phyloP scores from a whole-genome alignment of 192 early-diverging fungal genomes.

The Rhizophagus clarus region DNA sequence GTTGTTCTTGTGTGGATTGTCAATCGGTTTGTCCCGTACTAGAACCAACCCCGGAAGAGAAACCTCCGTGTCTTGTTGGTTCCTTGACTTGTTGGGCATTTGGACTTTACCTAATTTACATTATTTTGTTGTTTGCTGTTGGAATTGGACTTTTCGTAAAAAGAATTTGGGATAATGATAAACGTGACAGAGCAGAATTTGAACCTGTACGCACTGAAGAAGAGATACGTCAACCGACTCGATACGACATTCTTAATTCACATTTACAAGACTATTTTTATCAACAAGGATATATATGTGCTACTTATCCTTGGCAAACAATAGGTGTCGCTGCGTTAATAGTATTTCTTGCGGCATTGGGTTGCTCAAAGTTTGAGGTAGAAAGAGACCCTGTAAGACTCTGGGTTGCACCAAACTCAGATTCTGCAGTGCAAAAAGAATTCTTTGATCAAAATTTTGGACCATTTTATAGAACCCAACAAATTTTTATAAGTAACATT shows the following conservation, averaged over 20 bases:
- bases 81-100: constrained; percentile 57
- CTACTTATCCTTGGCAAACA: constrained; percentile 54
- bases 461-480: constrained; percentile 69
- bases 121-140: constrained; percentile 33
- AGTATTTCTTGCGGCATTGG: constrained; percentile 55
- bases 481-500: constrained; percentile 55
- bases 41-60: constrained; percentile 49
- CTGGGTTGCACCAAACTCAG: constrained; percentile 62
- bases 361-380: constrained; percentile 56
- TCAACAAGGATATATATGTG: constrained; percentile 58
- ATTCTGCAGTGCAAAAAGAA: constrained; percentile 54
- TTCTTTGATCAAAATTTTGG: constrained; percentile 64
- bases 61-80: constrained; percentile 47
- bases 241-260: constrained; percentile 54
- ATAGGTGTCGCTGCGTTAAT: constrained; percentile 44
- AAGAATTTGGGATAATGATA: constrained; percentile 33
- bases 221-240: constrained; percentile 40
- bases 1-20: constrained; percentile 67
- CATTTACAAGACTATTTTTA: constrained; percentile 63
- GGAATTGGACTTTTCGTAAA: constrained; percentile 34
- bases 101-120: constrained; percentile 46
- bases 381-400: constrained; percentile 60
- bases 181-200: constrained; percentile 38
- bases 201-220: constrained; percentile 50
- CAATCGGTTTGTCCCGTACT: constrained; percentile 54